phyloP scores from a whole-genome alignment of 2,329 filamentous ascomycete species.

The Aspergillus fijiensis region DNA sequence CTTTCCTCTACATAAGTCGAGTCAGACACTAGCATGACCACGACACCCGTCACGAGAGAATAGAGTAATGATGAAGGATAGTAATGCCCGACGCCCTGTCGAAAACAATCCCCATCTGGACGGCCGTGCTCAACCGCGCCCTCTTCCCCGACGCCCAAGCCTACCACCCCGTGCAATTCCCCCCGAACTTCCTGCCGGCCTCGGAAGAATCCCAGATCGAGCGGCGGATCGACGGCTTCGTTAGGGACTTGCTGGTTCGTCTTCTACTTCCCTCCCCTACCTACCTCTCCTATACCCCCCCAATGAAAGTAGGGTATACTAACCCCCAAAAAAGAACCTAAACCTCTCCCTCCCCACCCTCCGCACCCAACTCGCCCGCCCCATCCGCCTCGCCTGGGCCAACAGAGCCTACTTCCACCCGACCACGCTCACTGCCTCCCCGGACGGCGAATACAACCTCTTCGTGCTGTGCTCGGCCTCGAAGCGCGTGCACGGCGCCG shows the following conservation, averaged over 20 bases:
- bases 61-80: not conserved
- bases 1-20: too few species aligned
- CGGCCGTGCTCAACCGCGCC: slow-evolving; percentile 75
- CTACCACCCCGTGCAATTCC: slow-evolving; percentile 63
- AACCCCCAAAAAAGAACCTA: slow-evolving; percentile 51
- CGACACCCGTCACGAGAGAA: too few species aligned
- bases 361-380: slow-evolving; percentile 61
- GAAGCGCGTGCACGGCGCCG: slow-evolving; percentile 65
- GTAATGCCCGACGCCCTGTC: slow-evolving; percentile 91
- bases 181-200: slow-evolving; percentile 67
- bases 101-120: slow-evolving; percentile 94
- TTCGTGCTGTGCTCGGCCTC: slow-evolving; percentile 86
- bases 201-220: slow-evolving; percentile 82
- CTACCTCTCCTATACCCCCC: too few species aligned
- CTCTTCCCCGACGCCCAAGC: slow-evolving; percentile 63
- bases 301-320: slow-evolving; percentile 1
- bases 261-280: not conserved
- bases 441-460: slow-evolving; percentile 61
- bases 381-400: slow-evolving; percentile 76
- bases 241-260: slow-evolving; percentile 47
- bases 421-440: slow-evolving; percentile 37
- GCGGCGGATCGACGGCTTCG: slow-evolving; percentile 57
- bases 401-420: slow-evolving; percentile 64
- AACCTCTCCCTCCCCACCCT: slow-evolving; percentile 59
- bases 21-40: too few species aligned